These are phyloP conservation scores for Coprinopsis marcescibilis DNA, from an alignment of 768 basidiomycete species.

Conservation along the genomic window DNA sequence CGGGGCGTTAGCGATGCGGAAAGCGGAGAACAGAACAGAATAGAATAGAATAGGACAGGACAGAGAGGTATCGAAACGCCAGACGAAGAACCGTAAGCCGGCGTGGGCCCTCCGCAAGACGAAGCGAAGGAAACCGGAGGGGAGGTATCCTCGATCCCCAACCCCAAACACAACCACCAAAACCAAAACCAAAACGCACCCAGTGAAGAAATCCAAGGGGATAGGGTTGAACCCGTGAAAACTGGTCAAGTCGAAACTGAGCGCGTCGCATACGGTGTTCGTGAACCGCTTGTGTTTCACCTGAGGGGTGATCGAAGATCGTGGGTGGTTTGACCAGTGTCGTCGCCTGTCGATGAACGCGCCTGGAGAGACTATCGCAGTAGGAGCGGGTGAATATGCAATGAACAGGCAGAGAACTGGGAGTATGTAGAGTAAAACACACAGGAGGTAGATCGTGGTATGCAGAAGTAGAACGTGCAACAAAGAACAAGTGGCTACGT, in stretches of 20 bases:
- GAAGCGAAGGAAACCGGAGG: no score
- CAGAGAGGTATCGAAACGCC: no score
- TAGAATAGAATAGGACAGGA: no score
- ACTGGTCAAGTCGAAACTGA: conserved; percentile 68
- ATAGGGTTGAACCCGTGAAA: conserved; percentile 70
- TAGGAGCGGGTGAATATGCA: neutral
- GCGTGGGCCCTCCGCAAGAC: no score
- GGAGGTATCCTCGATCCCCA: no score
- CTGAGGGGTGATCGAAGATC: conserved; percentile 53
- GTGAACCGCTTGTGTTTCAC: conserved; percentile 58
- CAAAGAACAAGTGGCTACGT: no score
- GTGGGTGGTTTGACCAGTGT: conserved; percentile 58
- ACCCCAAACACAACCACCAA: neutral
- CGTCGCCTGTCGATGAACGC: conserved; percentile 82
- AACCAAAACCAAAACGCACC: conserved; percentile 30
- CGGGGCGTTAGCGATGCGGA: neutral
- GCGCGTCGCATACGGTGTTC: conserved; percentile 58
- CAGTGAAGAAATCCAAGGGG: conserved; percentile 67
- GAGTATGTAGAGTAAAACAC: neutral
- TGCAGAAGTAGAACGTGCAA: no score
- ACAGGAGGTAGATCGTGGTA: no score
- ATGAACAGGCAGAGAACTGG: neutral
- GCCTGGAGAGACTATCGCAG: conserved; percentile 34
- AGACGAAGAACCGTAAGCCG: no score
- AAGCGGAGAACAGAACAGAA: neutral